Conservation (phyloP, 2,329 filamentous ascomycete genomes). For the Triangularia verruculosa region DNA sequence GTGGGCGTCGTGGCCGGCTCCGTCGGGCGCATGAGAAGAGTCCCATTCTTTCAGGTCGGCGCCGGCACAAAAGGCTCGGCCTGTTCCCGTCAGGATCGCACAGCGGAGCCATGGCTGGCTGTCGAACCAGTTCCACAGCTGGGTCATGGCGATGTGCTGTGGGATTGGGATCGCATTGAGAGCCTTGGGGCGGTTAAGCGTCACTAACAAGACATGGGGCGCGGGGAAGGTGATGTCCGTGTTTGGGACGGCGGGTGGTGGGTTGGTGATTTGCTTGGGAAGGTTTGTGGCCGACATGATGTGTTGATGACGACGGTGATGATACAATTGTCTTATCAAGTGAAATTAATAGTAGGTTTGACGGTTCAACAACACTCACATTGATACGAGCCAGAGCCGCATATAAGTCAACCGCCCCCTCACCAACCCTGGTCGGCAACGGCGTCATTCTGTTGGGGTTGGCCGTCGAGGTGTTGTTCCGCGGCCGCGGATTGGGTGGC, state of each 20-base stretch:
- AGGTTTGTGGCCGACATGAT: conserved; percentile 17
- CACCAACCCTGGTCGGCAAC: background rate
- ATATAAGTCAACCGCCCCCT: background rate
- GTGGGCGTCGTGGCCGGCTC: background rate
- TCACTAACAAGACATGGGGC: conserved; percentile 56
- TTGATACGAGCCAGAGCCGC: background rate
- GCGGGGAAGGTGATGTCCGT: conserved; percentile 44
- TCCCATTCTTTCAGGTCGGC: conserved; percentile 67
- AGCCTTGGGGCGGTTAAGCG: conserved; percentile 55
- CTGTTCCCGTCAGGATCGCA: conserved; percentile 61
- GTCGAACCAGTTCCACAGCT: conserved; percentile 57
- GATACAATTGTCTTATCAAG: background rate
- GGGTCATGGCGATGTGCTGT: conserved; percentile 48
- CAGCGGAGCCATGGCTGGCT: conserved; percentile 57
- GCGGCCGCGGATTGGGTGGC: conserved; percentile 4
- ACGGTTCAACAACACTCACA: background rate
- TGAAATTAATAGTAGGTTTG: background rate
- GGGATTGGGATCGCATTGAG: conserved; percentile 56
- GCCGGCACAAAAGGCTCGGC: conserved; percentile 65
- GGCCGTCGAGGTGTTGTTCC: conserved; percentile 4
- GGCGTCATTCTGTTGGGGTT: conserved; percentile 10
- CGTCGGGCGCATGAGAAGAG: conserved; percentile 35
- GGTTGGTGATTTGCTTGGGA: conserved; percentile 12
- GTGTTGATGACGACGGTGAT: background rate
- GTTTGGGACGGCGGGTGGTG: conserved; percentile 26